phyloP scores from a whole-genome alignment of 441 rosid species.

The Syzygium malaccense region DNA sequence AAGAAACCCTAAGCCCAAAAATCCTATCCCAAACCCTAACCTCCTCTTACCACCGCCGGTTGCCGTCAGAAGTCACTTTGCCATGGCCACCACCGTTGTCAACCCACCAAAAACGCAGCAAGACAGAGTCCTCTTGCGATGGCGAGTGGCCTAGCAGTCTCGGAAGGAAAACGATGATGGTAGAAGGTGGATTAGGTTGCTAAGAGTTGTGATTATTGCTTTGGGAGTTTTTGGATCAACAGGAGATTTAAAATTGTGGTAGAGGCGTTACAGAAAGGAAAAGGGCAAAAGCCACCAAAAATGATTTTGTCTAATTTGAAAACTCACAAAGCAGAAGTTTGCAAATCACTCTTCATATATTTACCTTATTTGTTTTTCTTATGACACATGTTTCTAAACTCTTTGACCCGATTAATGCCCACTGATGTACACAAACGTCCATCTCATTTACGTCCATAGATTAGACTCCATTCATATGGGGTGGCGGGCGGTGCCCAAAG shows the following conservation, averaged over 20 bases:
- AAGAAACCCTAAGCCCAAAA: not conserved
- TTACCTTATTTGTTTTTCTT: not conserved
- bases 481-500: not conserved
- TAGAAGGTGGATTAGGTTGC: too few relatives aligned
- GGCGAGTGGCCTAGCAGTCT: too few relatives aligned
- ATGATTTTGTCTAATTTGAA: not conserved
- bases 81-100: not conserved
- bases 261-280: too few relatives aligned
- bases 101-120: not conserved
- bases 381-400: not conserved
- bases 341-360: not conserved
- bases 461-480: not conserved
- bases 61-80: not conserved
- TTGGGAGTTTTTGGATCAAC: too few relatives aligned
- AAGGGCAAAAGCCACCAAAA: not conserved
- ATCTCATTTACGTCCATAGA: not conserved
- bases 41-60: not conserved
- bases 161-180: not conserved
- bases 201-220: too few relatives aligned
- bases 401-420: not conserved
- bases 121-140: not conserved
- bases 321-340: not conserved
- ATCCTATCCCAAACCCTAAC: not conserved
- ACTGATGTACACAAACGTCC: not conserved
- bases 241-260: too few relatives aligned